Conservation (phyloP, 345 rosid genomes). For the Rhodamnia argentea region DNA sequence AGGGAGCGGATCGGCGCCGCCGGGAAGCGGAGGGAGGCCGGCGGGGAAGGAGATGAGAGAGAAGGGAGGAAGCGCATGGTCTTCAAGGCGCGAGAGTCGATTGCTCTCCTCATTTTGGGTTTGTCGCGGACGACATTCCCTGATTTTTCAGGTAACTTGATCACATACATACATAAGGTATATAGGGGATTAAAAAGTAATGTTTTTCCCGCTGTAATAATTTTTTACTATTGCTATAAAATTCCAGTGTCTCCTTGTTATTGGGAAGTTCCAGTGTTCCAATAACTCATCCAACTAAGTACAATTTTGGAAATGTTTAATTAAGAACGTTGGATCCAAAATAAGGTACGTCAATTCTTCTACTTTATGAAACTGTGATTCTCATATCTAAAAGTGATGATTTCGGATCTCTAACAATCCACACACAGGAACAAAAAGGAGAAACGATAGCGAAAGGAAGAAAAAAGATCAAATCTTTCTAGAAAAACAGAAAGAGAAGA, state of each 20-base stretch:
- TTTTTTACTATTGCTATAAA: too few relatives aligned
- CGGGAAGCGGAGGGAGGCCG: neutral
- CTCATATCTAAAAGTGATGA: too few relatives aligned
- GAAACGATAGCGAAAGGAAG: neutral
- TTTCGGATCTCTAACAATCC: constrained; percentile 14
- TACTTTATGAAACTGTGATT: too few relatives aligned
- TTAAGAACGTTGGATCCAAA: too few relatives aligned
- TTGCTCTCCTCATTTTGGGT: neutral
- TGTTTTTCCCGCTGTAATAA: neutral
- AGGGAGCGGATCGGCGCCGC: neutral
- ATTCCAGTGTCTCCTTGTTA: too few relatives aligned
- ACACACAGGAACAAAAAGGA: neutral
- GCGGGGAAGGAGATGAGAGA: neutral
- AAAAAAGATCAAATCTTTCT: neutral
- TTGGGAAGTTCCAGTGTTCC: too few relatives aligned
- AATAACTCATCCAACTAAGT: too few relatives aligned
- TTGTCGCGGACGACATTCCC: neutral
- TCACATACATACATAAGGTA: too few relatives aligned
- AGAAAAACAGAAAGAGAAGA: neutral
- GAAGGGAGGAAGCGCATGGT: neutral
- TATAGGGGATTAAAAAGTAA: neutral
- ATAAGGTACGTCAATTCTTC: too few relatives aligned
- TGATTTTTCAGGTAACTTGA: neutral
- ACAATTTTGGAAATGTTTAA: too few relatives aligned
- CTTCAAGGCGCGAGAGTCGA: neutral